Percentiles rank a stretch among this genome's conserved stretches.
Evolutionary conservation across 345 rosid genomes (phyloP).

Genomic region (Eutrema yunnanense): DNA sequence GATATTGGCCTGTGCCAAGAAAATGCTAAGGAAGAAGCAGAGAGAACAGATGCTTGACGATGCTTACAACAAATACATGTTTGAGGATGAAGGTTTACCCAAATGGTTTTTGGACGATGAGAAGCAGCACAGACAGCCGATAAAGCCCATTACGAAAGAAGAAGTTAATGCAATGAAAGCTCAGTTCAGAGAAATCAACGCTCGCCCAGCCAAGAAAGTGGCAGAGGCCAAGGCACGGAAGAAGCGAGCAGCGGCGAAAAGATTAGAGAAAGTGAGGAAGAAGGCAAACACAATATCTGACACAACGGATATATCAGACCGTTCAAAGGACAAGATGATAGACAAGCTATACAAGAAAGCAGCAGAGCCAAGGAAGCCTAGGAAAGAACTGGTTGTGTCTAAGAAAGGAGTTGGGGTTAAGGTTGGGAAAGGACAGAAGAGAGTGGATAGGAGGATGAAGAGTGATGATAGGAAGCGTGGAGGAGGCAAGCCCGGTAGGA

Average conservation of each 20-base stretch:
- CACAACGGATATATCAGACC: conserved; percentile 66
- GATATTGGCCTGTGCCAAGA: conserved; percentile 84
- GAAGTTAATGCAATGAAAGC: conserved; percentile 85
- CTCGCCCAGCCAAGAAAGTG: conserved; percentile 95
- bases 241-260: conserved; percentile 66
- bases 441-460: conserved; percentile 86
- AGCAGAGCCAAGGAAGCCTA: conserved; percentile 49
- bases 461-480: conserved; percentile 60
- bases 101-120: conserved; percentile 92
- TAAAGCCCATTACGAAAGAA: conserved; percentile 79
- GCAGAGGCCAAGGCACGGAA: conserved; percentile 90
- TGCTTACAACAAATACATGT: conserved; percentile 78
- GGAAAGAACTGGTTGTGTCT: conserved; percentile 78
- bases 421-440: conserved; percentile 78
- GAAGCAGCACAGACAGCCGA: conserved; percentile 62
- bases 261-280: conserved; percentile 81
- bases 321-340: conserved; percentile 76
- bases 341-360: conserved; percentile 88
- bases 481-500: conserved; percentile 46
- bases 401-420: conserved; percentile 87
- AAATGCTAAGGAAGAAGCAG: conserved; percentile 85
- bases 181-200: conserved; percentile 82
- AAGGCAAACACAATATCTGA: conserved; percentile 82
- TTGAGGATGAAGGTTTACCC: conserved; percentile 65
- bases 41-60: conserved; percentile 82